Evolutionary conservation across 257 asterid species (phyloP).

Genomic region (Nicotiana paniculata): DNA sequence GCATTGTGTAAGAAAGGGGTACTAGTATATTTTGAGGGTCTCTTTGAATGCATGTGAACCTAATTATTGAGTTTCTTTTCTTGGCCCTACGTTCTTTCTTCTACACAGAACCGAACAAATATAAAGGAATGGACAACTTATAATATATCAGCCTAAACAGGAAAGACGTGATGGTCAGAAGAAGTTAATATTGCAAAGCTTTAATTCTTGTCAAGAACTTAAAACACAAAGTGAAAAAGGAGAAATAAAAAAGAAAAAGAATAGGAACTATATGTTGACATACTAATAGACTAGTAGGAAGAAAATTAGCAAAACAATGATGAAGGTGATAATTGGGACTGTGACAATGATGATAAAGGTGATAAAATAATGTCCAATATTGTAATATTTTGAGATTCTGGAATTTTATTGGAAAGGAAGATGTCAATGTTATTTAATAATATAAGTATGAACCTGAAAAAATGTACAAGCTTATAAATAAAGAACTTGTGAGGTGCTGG

Average conservation of each 20-base stretch:
- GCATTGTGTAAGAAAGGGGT: background rate
- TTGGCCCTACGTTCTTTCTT: conserved; percentile 32
- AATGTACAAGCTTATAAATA: background rate
- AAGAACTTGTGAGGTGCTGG: background rate
- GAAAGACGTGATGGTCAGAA: background rate
- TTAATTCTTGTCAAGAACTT: background rate
- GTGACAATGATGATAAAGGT: conserved; percentile 16
- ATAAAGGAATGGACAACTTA: conserved; percentile 6
- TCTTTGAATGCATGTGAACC: conserved; percentile 45
- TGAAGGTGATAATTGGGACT: conserved; percentile 13
- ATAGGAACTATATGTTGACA: conserved; percentile 3
- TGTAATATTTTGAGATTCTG: conserved; percentile 4
- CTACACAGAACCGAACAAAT: conserved; percentile 22
- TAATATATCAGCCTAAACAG: background rate
- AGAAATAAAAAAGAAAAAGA: background rate
- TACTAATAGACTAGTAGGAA: background rate
- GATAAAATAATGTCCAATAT: conserved; percentile 9
- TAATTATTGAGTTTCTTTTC: conserved; percentile 39
- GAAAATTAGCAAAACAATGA: background rate
- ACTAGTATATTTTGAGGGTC: conserved; percentile 14
- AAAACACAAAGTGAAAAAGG: background rate
- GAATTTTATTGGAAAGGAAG: conserved; percentile 6
- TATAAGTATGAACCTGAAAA: background rate
- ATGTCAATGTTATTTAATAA: conserved; percentile 8
- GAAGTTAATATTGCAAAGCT: background rate